Conservation (phyloP, 306 rosid species). For the Quercus agrifolia region DNA sequence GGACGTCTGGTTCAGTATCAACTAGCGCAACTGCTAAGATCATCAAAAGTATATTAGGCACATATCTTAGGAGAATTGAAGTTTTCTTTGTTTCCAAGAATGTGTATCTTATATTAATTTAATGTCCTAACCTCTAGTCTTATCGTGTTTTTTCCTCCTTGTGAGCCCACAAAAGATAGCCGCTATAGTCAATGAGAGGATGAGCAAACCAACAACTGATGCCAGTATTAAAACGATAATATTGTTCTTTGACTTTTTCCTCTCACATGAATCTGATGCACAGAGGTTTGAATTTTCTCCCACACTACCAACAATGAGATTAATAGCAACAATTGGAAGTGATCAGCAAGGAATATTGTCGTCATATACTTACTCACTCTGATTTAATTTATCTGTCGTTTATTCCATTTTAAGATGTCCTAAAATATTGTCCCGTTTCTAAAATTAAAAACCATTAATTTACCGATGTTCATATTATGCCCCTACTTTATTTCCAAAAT, state of each 20-base stretch:
- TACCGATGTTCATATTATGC: rapidly evolving
- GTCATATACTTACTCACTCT: rapidly evolving
- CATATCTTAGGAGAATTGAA: too few relatives aligned
- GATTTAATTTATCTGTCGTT: rapidly evolving
- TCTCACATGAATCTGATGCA: conserved; percentile 18
- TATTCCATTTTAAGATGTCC: too few relatives aligned
- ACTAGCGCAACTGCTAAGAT: conserved; percentile 3
- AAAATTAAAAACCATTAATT: too few relatives aligned
- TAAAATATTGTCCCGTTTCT: too few relatives aligned
- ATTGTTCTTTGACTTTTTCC: not conserved
- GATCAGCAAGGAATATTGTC: not conserved
- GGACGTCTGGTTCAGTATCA: not conserved
- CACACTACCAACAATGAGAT: conserved; percentile 9
- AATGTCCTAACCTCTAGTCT: not conserved
- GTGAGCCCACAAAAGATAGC: conserved; percentile 14
- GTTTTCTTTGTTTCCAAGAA: too few relatives aligned
- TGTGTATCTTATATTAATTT: too few relatives aligned
- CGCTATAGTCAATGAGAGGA: conserved; percentile 17
- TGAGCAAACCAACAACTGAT: conserved; percentile 32
- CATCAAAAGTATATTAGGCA: not conserved
- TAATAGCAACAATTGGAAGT: not conserved
- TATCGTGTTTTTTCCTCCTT: conserved; percentile 23
- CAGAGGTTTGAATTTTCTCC: conserved; percentile 41
- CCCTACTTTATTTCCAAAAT: too few relatives aligned
- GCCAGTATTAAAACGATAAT: conserved; percentile 31